A percentile compares a stretch with the other conserved stretches of the same genome.
These are phyloP conservation scores for Melanomma pulvis-pyrius DNA, from an alignment of 495 filamentous ascomycete genomes.

Conservation along the genomic window DNA sequence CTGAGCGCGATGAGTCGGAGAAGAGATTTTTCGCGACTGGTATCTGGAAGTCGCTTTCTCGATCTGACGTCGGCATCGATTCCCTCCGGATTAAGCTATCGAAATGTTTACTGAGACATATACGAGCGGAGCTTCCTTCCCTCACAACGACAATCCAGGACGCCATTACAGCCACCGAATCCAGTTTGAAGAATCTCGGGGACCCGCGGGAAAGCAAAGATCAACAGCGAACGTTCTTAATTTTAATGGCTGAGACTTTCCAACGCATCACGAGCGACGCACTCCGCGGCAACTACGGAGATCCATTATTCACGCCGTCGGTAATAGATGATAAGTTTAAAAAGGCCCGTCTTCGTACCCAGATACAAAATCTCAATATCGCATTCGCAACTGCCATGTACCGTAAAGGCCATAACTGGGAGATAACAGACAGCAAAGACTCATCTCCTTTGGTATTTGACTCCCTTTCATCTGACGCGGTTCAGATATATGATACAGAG, in stretches of 20 bases:
- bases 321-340: slow-evolving; percentile 44
- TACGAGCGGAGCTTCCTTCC: slow-evolving; percentile 59
- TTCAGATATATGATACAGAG: slow-evolving; percentile 1
- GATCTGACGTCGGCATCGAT: slow-evolving; percentile 52
- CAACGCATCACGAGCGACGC: slow-evolving; percentile 9
- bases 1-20: slow-evolving; percentile 47
- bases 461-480: no score
- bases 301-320: neutral
- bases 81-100: slow-evolving; percentile 57
- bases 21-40: slow-evolving; percentile 52
- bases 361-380: slow-evolving; percentile 27
- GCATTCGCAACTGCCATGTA: slow-evolving; percentile 24
- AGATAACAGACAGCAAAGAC: slow-evolving; percentile 3
- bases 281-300: slow-evolving; percentile 1
- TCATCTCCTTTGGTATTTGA: neutral
- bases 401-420: slow-evolving; percentile 13
- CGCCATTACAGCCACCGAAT: neutral
- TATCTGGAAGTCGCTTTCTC: slow-evolving; percentile 51
- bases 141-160: slow-evolving; percentile 54
- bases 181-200: slow-evolving; percentile 9
- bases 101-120: slow-evolving; percentile 59
- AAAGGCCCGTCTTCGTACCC: neutral
- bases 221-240: slow-evolving; percentile 5
- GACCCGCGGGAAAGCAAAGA: neutral
- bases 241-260: slow-evolving; percentile 15